phyloP scores from a whole-genome alignment of 2,329 filamentous ascomycete genomes.

The Ceratocystiopsis minuta region DNA sequence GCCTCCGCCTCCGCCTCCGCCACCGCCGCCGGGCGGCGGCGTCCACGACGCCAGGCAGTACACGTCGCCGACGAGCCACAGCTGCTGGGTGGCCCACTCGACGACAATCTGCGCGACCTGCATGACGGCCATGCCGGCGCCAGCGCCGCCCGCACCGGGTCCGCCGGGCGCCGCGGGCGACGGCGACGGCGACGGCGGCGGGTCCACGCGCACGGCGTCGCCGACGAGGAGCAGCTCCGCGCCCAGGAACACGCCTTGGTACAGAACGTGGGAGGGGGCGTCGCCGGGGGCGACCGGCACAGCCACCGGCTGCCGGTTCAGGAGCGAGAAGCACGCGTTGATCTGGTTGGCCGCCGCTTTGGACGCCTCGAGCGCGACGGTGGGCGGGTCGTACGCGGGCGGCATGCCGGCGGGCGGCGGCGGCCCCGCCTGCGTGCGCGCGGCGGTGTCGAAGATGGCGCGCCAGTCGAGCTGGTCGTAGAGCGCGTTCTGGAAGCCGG shows the following conservation, averaged over 20 bases:
- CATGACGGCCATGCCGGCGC: too few species aligned
- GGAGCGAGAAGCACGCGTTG: conserved; percentile 18
- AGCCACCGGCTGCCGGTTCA: conserved; percentile 13
- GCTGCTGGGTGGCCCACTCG: conserved; percentile 13
- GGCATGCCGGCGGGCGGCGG: neutral
- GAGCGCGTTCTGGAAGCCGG: conserved; percentile 11
- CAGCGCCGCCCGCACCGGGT: too few species aligned
- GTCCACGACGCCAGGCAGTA: conserved; percentile 11
- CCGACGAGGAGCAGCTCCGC: conserved; percentile 18
- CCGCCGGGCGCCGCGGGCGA: conserved; percentile 44
- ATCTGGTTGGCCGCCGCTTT: conserved; percentile 19
- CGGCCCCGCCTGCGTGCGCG: conserved; percentile 7
- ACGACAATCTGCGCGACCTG: conserved; percentile 12
- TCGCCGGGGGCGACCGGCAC: conserved; percentile 1
- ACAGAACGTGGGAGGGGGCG: too few species aligned
- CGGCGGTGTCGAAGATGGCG: conserved; percentile 8
- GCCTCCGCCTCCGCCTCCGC: too few species aligned
- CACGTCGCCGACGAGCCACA: conserved; percentile 14
- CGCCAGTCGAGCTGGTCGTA: conserved; percentile 17
- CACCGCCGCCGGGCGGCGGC: too few species aligned
- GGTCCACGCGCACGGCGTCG: conserved; percentile 17
- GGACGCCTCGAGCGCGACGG: conserved; percentile 18
- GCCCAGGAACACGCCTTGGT: conserved; percentile 17
- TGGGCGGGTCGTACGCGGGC: conserved; percentile 2
- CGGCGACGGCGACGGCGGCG: conserved; percentile 31